Percentiles rank a stretch among this genome's conserved stretches.
phyloP scores from a whole-genome alignment of 768 basidiomycete genomes.

The Lyophyllum atratum region DNA sequence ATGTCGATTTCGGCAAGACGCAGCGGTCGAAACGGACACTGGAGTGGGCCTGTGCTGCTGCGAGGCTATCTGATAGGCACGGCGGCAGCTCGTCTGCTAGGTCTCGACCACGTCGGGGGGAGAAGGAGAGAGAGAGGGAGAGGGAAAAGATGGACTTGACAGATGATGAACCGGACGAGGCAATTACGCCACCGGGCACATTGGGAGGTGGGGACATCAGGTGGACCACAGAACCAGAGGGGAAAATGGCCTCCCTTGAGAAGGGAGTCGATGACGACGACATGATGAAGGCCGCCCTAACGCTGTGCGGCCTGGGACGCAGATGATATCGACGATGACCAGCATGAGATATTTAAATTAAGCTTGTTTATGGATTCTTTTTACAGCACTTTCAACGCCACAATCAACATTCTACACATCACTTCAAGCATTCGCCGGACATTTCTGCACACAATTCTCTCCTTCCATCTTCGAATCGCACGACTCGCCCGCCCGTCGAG shows the following conservation, averaged over 20 bases:
- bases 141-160: constrained; percentile 43
- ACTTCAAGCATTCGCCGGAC: not conserved
- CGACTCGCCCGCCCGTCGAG: not conserved
- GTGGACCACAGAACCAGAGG: constrained; percentile 32
- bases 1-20: constrained; percentile 47
- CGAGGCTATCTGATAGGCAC: constrained; percentile 49
- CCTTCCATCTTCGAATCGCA: not conserved
- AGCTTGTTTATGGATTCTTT: constrained; percentile 18
- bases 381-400: not conserved
- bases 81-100: constrained; percentile 13
- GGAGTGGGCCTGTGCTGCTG: constrained; percentile 77
- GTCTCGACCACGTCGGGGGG: constrained; percentile 3
- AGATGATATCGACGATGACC: constrained; percentile 11
- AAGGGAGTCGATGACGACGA: constrained; percentile 54
- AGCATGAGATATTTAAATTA: constrained; percentile 18
- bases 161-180: constrained; percentile 68
- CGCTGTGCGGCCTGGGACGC: constrained; percentile 59
- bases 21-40: constrained; percentile 54
- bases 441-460: not conserved
- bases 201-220: constrained; percentile 41
- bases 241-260: constrained; percentile 16
- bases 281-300: constrained; percentile 70
- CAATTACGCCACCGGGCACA: constrained; percentile 62
- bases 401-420: not conserved
- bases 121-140: constrained; percentile 18